Conservation (phyloP, 306 rosid genomes). For the Argentina anserina region DNA sequence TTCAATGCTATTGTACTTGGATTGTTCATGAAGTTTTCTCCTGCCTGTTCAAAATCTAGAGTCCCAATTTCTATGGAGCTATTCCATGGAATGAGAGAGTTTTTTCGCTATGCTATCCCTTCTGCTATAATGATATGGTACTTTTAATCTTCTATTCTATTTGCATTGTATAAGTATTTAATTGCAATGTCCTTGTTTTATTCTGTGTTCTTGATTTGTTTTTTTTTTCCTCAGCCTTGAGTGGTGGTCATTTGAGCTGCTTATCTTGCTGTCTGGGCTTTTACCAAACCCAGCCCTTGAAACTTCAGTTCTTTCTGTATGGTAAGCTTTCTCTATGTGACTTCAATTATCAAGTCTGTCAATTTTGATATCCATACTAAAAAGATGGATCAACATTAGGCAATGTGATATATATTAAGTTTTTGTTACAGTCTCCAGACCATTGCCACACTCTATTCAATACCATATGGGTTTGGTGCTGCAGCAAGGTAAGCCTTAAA, state of each 20-base stretch:
- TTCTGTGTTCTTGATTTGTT: not conserved
- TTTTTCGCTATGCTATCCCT: conserved; percentile 55
- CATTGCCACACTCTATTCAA: not conserved
- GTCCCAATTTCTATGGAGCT: conserved; percentile 48
- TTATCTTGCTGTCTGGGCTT: conserved; percentile 48
- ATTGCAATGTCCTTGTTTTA: not conserved
- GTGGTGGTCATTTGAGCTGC: conserved; percentile 68
- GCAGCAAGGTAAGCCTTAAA: not conserved
- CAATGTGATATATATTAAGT: not conserved
- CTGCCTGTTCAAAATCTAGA: conserved; percentile 44
- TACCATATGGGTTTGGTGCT: conserved; percentile 1
- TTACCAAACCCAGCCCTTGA: conserved; percentile 68
- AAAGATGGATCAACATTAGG: not conserved
- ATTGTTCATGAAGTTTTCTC: conserved; percentile 48
- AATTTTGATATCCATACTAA: not conserved
- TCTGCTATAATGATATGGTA: conserved; percentile 59
- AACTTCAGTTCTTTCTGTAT: conserved; percentile 63
- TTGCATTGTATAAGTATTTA: not conserved
- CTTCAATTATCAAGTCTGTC: not conserved
- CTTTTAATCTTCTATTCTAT: not conserved
- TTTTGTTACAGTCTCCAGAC: conserved; percentile 1
- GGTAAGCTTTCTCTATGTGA: conserved; percentile 21
- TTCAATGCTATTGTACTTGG: conserved; percentile 44
- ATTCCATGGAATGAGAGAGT: conserved; percentile 43
- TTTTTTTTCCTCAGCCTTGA: conserved; percentile 34